phyloP scores from a whole-genome alignment of 2,329 filamentous ascomycete genomes.

The Blumeria graminis region DNA sequence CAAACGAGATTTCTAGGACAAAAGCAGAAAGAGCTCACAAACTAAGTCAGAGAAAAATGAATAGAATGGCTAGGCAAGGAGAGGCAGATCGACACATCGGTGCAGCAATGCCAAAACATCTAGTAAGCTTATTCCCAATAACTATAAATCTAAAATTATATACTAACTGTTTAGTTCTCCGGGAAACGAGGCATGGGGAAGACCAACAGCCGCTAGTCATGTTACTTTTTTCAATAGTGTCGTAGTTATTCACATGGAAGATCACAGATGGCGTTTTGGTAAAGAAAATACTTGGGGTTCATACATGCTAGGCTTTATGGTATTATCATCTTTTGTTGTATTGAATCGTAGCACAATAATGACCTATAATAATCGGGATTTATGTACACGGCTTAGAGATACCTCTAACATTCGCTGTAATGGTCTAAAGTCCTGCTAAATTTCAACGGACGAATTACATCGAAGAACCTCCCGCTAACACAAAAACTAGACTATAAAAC shows the following conservation, averaged over 20 bases:
- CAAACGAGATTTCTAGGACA: conserved; percentile 35
- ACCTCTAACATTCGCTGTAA: too few relatives aligned
- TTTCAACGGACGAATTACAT: too few relatives aligned
- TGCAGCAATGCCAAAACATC: conserved; percentile 64
- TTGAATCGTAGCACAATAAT: too few relatives aligned
- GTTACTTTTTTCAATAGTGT: not conserved
- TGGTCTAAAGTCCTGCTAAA: too few relatives aligned
- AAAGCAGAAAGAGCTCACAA: conserved; percentile 77
- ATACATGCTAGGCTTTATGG: too few relatives aligned
- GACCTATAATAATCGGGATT: too few relatives aligned
- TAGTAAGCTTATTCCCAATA: conserved; percentile 34
- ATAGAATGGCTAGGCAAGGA: conserved; percentile 88
- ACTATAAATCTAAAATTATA: not conserved
- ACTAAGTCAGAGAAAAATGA: conserved; percentile 93
- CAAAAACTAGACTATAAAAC: too few relatives aligned
- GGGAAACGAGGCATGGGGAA: conserved; percentile 92
- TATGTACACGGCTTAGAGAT: too few relatives aligned
- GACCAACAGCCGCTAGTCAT: conserved; percentile 42
- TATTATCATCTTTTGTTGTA: too few relatives aligned
- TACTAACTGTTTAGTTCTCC: conserved; percentile 29
- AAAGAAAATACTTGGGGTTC: not conserved
- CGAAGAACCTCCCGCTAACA: too few relatives aligned
- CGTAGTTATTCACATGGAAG: not conserved
- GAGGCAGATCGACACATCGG: conserved; percentile 83
- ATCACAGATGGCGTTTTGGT: not conserved